Base-by-base conservation (phyloP, 129 eudicot genomes). In the Flaveria ramosissima region DNA sequence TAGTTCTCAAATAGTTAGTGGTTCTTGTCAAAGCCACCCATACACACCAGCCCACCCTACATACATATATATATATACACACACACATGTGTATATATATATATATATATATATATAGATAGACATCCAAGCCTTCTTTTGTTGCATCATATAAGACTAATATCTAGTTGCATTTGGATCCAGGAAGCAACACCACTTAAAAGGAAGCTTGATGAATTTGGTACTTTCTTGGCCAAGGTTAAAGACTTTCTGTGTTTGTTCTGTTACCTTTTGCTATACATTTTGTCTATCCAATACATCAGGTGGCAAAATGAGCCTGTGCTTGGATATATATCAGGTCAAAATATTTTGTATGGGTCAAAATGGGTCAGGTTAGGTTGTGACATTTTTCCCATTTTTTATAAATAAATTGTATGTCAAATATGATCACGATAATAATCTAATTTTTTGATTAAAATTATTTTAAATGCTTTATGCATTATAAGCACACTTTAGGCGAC, bases 181-280 rank as follows among this genome's bases (percentile, higher is more conserved):
- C 90, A 94, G 98, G 98, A 94, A 79, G 90, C 73, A 57, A 94
- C 98, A 53, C 98, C 98, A 46, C 79, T 94, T 75, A 94, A 94
- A 82, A 87, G 92, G 82, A 94, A 94, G 78, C 80, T 94, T 83
- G 98, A 94, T 85, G 98, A 94, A 65, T 94, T 94, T 82, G 98
- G 98, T 36, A 91, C 97, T 68, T 91, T 94, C 60, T 83, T 94
- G 88, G 98, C 98, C 24, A 94, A 94, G 93, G 98, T 94, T 55
- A 61, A 59, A 71, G 64, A 71, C 66, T 48, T n/a, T 14, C 32
- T 30, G 53, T 70, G 63, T 26, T 77, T 48, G 14, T 47, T 70
- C 62, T 57, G 6, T 60, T 78, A 78, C 36, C 21, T 69, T 68
- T 77, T 77, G 8, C 30, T 26, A 68, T 56, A 68, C 20, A 7